Base-by-base conservation (phyloP, 2,329 filamentous ascomycete genomes). In the Epichloe sp. region DNA sequence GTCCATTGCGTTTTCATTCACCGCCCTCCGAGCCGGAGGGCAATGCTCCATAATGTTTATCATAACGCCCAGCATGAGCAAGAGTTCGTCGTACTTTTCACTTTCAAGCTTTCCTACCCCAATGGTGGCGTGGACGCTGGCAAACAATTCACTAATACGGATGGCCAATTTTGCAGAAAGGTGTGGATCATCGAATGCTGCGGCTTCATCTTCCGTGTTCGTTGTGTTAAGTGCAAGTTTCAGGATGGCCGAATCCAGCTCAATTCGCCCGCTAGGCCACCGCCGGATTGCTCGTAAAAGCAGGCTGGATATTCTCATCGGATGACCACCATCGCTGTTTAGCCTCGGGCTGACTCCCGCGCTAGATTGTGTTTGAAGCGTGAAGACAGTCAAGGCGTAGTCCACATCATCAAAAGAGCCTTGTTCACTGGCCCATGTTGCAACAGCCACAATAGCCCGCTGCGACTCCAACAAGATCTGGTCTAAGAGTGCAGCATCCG, bases 21-120 rank as follows among this genome's bases (percentile, higher is more conserved):
- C 53, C 5, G 63, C 64, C 17, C 68, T 64, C 49, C 83, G 74
- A 12, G 85, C 83, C 21, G 73, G 65, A 15, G 80, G 72, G 60
- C 82, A 88, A 62, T 88, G 83, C 63, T 95, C 89, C 8, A 87
- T 79, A 50, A 96, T 78, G 60, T 96, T 96, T 65, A 95, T 95
- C 67, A 91, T 78, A 21, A 88, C 80, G 0, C 88, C 90, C 40
- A 95, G 71, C 49, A 86, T 78, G 42, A 96, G 74, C 47, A 95
- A 78, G 14, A 95, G 74, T 47, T 80, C 77, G 57, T 95, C 85
- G 49, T 90, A 69, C 1, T 74, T 67, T 21, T 71, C 70, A 2
- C 70, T 66, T 11, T 72, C 64, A 49, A 79, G 72, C n/a, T 71
- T 67, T 31, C 73, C 72, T 44, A 70, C 71, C 5, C 68, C 67